These are phyloP conservation scores for Seiridium unicorne DNA, from an alignment of 2,329 filamentous ascomycete genomes.

Conservation along the genomic window DNA sequence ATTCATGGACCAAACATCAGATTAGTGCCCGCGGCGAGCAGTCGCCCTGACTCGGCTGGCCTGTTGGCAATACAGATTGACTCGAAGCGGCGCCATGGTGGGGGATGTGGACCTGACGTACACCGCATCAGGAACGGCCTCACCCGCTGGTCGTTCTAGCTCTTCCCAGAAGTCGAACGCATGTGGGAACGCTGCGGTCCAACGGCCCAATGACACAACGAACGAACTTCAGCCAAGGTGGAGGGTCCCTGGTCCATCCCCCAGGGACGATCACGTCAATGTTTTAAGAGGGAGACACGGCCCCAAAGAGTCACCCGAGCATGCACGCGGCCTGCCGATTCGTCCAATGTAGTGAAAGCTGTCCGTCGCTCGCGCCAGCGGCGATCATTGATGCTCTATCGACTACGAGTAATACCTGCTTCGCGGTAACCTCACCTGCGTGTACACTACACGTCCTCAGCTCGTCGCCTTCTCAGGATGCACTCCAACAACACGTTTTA, in stretches of 20 bases:
- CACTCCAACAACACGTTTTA: too few species aligned
- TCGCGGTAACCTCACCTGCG: too few species aligned
- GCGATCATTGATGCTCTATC: too few species aligned
- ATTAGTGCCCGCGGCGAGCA: constrained; percentile 5
- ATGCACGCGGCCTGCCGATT: too few species aligned
- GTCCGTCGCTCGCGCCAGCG: too few species aligned
- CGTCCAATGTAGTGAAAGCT: too few species aligned
- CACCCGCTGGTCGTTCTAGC: not conserved
- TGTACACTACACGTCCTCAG: too few species aligned
- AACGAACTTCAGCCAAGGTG: too few species aligned
- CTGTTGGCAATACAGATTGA: not conserved
- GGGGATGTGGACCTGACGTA: not conserved
- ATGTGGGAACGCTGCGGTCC: too few species aligned
- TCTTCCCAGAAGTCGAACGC: not conserved
- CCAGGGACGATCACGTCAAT: not conserved
- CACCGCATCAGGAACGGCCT: constrained; percentile 2
- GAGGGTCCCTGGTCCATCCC: not conserved
- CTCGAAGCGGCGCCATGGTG: not conserved
- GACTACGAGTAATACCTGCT: too few species aligned
- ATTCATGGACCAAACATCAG: not conserved
- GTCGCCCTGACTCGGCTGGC: not conserved
- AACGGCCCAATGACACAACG: too few species aligned
- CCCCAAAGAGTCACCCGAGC: not conserved
- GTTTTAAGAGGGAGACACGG: not conserved
- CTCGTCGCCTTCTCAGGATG: too few species aligned